Percentiles rank a stretch among this genome's conserved stretches.
phyloP scores from a whole-genome alignment of 2,329 filamentous ascomycete genomes.

The Colletotrichum aenigma region DNA sequence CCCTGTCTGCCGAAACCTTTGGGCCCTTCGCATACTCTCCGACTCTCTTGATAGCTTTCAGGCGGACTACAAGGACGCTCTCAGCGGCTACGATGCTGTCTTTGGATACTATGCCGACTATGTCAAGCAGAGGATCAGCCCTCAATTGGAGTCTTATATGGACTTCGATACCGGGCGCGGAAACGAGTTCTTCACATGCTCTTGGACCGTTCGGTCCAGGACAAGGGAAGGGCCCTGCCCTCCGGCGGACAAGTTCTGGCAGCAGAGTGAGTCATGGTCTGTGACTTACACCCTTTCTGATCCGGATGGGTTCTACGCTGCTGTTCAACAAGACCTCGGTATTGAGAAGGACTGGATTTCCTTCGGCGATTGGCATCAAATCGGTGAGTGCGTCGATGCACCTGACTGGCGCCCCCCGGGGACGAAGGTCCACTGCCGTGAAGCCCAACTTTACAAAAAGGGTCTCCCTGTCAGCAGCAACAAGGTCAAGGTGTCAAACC shows the following conservation, averaged over 20 bases:
- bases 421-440: too few species aligned
- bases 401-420: not conserved
- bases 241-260: not conserved
- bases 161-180: not conserved
- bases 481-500: not conserved
- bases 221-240: not conserved
- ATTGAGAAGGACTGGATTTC: not conserved
- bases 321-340: not conserved
- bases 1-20: not conserved
- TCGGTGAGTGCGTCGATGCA: not conserved
- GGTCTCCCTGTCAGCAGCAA: not conserved
- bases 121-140: not conserved
- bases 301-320: not conserved
- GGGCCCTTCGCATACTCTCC: not conserved
- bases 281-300: not conserved
- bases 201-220: not conserved
- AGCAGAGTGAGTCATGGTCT: not conserved
- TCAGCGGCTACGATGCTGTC: accelerated
- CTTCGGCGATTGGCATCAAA: not conserved
- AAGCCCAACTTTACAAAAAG: not conserved
- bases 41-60: not conserved
- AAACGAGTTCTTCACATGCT: not conserved
- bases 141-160: not conserved
- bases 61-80: not conserved
- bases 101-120: not conserved